Base-by-base conservation (phyloP, 345 rosid species). In the Lumnitzera littorea region DNA sequence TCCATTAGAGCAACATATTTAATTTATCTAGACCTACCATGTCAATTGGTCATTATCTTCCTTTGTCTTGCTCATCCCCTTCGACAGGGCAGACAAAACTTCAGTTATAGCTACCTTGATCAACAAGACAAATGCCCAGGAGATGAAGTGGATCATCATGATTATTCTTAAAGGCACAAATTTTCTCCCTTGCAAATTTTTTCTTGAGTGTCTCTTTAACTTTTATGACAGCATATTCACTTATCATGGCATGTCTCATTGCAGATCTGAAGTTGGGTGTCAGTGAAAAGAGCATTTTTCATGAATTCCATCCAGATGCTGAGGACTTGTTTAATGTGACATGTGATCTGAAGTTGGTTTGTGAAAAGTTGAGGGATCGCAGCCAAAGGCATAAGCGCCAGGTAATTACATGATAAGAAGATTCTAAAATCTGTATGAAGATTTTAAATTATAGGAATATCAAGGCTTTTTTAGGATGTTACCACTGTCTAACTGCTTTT, bases 301-400 rank as follows among this genome's bases (percentile, higher is more conserved):
- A 87, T 55, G 98, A 89, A 76, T 92, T 92, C 68, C 98, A 92
- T 76, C 94, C 96, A 0, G 98, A 89, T 84, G 96, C 98, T 1
- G 96, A 92, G 73, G 96, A 92, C 73, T 75, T 92, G 74, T 92
- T 92, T 68, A 89, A 92, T 69, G 98, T 92, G 63, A 92, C 98
- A 0, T 92, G 96, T 77, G 98, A 92, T 80, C 72, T 92, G 73
- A 92, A 89, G 65, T 73, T 92, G 70, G 98, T 92, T 27, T 92
- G 98, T 70, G 96, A 85, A 58, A 91, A 80, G 78, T 68, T 91
- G 65, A 80, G 72, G 74, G 89, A 89, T 76, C 87, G 83, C 24
- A 78, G 72, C 70, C 88, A 87, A 70, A 78, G 98, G 24, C 96
- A 92, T 69, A 89, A 89, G 77, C 91, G 98, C 25, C 96, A 89